These are phyloP conservation scores for Xylaria acuta DNA, from an alignment of 495 filamentous ascomycete species.

Conservation along the genomic window DNA sequence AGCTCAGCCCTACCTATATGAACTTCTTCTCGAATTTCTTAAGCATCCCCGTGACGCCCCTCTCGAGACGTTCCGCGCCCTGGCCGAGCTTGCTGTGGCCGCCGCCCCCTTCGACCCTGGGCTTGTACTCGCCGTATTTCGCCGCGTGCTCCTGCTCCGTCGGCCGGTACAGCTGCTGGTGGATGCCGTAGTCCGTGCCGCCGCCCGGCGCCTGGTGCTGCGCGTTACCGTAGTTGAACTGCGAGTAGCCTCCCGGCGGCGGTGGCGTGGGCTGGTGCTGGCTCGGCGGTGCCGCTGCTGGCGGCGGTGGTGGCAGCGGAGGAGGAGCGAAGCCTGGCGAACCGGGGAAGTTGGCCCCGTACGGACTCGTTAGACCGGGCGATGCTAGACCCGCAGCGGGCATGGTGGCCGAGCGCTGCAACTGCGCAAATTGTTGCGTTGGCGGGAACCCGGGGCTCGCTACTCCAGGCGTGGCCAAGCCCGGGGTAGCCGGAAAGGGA, in stretches of 20 bases:
- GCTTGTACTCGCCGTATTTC: conserved; percentile 50
- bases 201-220: conserved; percentile 36
- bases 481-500: conserved; percentile 30
- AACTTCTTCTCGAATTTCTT: conserved; percentile 92
- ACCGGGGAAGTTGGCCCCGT: conserved; percentile 48
- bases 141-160: conserved; percentile 63
- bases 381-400: conserved; percentile 41
- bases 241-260: conserved; percentile 60
- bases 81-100: conserved; percentile 71
- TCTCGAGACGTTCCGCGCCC: conserved; percentile 72
- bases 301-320: too few relatives aligned
- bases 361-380: conserved; percentile 45
- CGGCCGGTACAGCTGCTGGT: conserved; percentile 79
- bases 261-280: conserved; percentile 36
- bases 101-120: conserved; percentile 56
- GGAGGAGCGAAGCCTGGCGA: conserved; percentile 45
- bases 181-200: conserved; percentile 69
- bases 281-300: conserved; percentile 34
- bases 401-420: conserved; percentile 51
- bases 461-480: conserved; percentile 31
- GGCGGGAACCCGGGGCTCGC: conserved; percentile 47
- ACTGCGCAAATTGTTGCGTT: conserved; percentile 37
- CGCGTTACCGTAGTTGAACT: conserved; percentile 57
- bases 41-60: conserved; percentile 77
- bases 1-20: too few relatives aligned